Evolutionary conservation across 257 asterid genomes (phyloP).

Genomic region (Plectranthus barbatus): DNA sequence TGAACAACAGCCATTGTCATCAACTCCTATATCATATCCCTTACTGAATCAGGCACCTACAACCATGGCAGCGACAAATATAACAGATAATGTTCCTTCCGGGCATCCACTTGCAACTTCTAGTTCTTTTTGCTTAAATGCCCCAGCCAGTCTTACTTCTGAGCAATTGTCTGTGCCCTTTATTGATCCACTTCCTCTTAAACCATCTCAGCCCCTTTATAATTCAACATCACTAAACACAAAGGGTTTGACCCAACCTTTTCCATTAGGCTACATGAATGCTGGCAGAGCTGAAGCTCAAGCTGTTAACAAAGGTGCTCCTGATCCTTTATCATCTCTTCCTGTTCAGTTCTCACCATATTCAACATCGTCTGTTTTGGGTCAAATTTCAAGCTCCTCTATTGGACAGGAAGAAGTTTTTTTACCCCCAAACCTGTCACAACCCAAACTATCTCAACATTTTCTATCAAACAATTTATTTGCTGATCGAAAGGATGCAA

Average conservation of each 20-base stretch:
- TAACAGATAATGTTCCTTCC: slow-evolving; percentile 21
- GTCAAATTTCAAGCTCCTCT: slow-evolving; percentile 31
- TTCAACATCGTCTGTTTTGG: slow-evolving; percentile 29
- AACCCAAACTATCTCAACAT: slow-evolving; percentile 36
- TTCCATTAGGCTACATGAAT: slow-evolving; percentile 29
- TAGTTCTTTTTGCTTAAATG: slow-evolving; percentile 22
- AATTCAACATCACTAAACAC: slow-evolving; percentile 27
- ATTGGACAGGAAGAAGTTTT: slow-evolving; percentile 31
- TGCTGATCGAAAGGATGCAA: slow-evolving; percentile 33
- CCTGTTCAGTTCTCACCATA: slow-evolving; percentile 27
- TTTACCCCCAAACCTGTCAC: slow-evolving; percentile 41
- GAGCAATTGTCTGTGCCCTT: slow-evolving; percentile 22
- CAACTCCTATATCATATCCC: slow-evolving; percentile 20
- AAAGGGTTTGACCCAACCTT: slow-evolving; percentile 29
- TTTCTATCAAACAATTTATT: slow-evolving; percentile 21
- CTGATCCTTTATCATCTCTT: slow-evolving; percentile 23
- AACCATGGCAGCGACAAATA: slow-evolving; percentile 14
- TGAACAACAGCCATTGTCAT: slow-evolving; percentile 26
- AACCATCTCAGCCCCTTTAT: slow-evolving; percentile 30
- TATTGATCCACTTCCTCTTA: slow-evolving; percentile 21
- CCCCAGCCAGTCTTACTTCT: slow-evolving; percentile 21
- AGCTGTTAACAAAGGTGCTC: slow-evolving; percentile 22
- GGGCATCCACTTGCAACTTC: slow-evolving; percentile 28
- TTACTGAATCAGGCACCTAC: slow-evolving; percentile 27
- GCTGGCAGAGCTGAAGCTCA: slow-evolving; percentile 29